These are phyloP conservation scores for Fistulifera pelliculosa DNA, from an alignment of 108 stramenopile species.

Conservation along the genomic window DNA sequence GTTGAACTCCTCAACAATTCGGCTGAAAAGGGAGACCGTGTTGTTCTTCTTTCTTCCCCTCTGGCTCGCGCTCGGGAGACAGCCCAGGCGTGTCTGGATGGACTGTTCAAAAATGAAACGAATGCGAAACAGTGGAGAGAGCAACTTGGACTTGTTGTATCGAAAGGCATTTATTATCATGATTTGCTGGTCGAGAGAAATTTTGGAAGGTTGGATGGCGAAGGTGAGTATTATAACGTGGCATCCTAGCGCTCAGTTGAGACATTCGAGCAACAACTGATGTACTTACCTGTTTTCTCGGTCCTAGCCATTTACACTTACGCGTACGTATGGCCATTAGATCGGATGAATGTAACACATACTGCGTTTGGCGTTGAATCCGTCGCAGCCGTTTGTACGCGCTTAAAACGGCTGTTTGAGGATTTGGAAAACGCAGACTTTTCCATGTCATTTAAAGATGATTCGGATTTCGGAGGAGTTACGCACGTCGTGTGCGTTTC, in stretches of 20 bases:
- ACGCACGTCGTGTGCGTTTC: conserved; percentile 58
- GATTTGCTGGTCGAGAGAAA: conserved; percentile 72
- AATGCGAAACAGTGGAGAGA: conserved; percentile 17
- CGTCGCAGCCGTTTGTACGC: conserved; percentile 70
- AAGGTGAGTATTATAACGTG: too few species aligned
- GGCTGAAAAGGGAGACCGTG: conserved; percentile 23
- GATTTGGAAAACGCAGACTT: conserved; percentile 26
- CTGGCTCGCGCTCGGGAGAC: conserved; percentile 55
- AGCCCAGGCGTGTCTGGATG: conserved; percentile 53
- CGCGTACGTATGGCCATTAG: conserved; percentile 73
- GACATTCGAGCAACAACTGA: too few species aligned
- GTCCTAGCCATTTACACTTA: conserved; percentile 53
- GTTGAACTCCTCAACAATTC: conserved; percentile 24
- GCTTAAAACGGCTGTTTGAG: conserved; percentile 46
- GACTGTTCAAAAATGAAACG: background rate
- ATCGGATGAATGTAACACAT: conserved; percentile 55
- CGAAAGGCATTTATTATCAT: conserved; percentile 31
- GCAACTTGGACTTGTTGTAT: conserved; percentile 36
- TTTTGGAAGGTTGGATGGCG: conserved; percentile 66
- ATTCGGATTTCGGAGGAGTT: conserved; percentile 9
- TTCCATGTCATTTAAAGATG: conserved; percentile 15
- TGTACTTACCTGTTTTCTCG: too few species aligned
- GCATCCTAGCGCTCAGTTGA: too few species aligned
- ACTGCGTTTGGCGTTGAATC: conserved; percentile 76
- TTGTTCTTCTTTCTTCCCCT: conserved; percentile 67